Evolutionary conservation across 2,329 filamentous ascomycete genomes (phyloP), one percentile per base, ranked within the genome.

Genomic region (Colletotrichum somersetense): DNA sequence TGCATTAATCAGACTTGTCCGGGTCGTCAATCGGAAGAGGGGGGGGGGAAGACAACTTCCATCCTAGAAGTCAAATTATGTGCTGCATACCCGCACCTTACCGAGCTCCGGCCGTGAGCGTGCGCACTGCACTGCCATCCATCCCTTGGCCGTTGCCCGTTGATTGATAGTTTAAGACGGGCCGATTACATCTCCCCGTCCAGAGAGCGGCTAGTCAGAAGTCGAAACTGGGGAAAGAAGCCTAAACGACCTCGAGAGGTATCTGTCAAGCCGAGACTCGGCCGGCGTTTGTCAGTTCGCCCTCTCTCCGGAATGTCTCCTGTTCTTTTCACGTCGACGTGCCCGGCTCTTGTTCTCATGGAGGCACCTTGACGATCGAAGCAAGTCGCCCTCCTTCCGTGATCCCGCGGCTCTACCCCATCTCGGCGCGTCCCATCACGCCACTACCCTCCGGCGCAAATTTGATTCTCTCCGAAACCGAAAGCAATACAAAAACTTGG

Each of bases 181-280:
- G 26, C 35, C 42, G 64, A 62, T 57, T 62, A 30, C 10, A 33
- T 44, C 14, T 46, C 35, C 16, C 42, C 40, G 44, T 23, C 62
- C 10, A 52, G 33, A 40, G 59, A 61, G 26, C 26, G 38, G 38
- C 46, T 69, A 46, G 52, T 64, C 10, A 64, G 64, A 53, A n/a
- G 30, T 30, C 30, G 4, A 30, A 30, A 30, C 30, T 30, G 30
- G 30, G 30, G 30, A 30, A 30, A 55, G 33, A 48, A 12, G 16
- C 6, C 16, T 16, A 53, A 12, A 26, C 14, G 23, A 52, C 30
- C 23, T 11, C n/a, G n/a, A 63, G 33, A n/a, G 33, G 40, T 0
- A 42, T 42, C 11, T 30, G 30, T 30, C 2, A 30, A 30, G 30
- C 30, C 30, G 3, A 14, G 16, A 7, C 58, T 26, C 14, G 38